Conservation (phyloP, 495 filamentous ascomycete genomes). For the Neurospora sp. region DNA sequence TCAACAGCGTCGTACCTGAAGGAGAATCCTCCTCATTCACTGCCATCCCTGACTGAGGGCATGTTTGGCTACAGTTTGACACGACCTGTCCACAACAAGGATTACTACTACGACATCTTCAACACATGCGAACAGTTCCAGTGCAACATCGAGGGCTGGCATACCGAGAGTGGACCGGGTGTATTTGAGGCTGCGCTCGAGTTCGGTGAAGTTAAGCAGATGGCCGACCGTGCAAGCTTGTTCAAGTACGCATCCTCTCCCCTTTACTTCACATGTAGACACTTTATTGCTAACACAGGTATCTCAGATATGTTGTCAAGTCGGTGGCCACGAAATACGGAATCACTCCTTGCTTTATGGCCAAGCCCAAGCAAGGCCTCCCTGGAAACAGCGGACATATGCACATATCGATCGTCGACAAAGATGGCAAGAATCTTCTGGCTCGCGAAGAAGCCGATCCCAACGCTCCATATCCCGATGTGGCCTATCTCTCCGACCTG, state of each 20-base stretch:
- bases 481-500: slow-evolving; percentile 71
- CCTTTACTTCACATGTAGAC: not conserved
- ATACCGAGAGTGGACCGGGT: slow-evolving; percentile 91
- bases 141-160: slow-evolving; percentile 89
- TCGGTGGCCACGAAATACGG: slow-evolving; percentile 73
- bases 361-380: slow-evolving; percentile 82
- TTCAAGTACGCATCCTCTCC: slow-evolving; percentile 59
- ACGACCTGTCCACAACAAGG: slow-evolving; percentile 84
- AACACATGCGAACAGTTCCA: slow-evolving; percentile 71
- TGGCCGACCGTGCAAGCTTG: slow-evolving; percentile 83
- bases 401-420: slow-evolving; percentile 74
- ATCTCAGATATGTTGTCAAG: slow-evolving; percentile 66
- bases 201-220: slow-evolving; percentile 70
- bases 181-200: slow-evolving; percentile 93
- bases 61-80: slow-evolving; percentile 98
- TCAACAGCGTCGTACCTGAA: slow-evolving; percentile 64
- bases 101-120: slow-evolving; percentile 88
- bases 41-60: slow-evolving; percentile 79
- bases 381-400: slow-evolving; percentile 94
- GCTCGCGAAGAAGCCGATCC: slow-evolving; percentile 59
- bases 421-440: slow-evolving; percentile 67
- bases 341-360: slow-evolving; percentile 97
- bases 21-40: slow-evolving; percentile 56
- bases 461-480: slow-evolving; percentile 58
- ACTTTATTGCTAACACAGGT: not conserved